phyloP scores from a whole-genome alignment of 306 rosid species.

The Fragaria vesca region DNA sequence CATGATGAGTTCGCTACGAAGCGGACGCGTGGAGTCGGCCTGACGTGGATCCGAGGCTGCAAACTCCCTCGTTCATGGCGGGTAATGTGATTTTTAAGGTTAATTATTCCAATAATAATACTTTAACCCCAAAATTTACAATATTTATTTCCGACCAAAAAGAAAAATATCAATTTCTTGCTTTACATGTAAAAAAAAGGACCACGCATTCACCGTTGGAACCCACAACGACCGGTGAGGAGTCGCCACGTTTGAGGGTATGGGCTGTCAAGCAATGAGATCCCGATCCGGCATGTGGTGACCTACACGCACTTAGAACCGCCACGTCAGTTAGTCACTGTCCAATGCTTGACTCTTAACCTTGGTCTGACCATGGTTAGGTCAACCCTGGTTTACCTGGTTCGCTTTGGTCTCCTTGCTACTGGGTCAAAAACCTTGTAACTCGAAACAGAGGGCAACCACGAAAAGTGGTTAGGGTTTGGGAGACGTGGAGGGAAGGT shows the following conservation, averaged over 20 bases:
- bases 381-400: background rate
- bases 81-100: background rate
- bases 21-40: slow-evolving; percentile 38
- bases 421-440: background rate
- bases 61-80: background rate
- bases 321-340: slow-evolving; percentile 14
- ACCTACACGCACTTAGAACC: background rate
- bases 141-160: background rate
- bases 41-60: slow-evolving; percentile 33
- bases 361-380: background rate
- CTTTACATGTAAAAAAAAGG: background rate
- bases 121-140: background rate
- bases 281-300: background rate
- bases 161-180: background rate
- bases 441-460: background rate
- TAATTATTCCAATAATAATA: background rate
- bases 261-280: slow-evolving; percentile 17
- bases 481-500: slow-evolving; percentile 3
- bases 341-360: background rate
- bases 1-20: background rate
- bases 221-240: background rate
- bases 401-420: background rate
- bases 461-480: background rate
- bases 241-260: slow-evolving; percentile 10
- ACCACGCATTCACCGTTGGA: background rate